Evolutionary conservation across 1,284 basidiomycete species (phyloP), one percentile per base, ranked within the genome.

Genomic region (Wallemia mellicola): DNA sequence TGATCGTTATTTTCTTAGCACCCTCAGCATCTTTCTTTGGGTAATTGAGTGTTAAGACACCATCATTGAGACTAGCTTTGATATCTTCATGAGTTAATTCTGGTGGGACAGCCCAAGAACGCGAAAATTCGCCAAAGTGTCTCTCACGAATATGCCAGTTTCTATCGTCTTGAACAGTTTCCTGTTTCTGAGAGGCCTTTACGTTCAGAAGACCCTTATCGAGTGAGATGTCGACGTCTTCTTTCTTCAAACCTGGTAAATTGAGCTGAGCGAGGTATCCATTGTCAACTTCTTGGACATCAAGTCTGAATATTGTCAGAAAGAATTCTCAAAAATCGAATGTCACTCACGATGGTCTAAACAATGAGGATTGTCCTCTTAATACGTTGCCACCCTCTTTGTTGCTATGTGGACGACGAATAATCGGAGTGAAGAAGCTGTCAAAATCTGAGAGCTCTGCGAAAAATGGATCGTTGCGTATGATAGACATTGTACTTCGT

Each of bases 211-310:
- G 65, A 27, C 69, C 66, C 57, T 71, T 68, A 57, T 71, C 68
- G 2, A 74, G 61, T 25, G 72, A 67, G 60, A 75, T 69, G 28
- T 67, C 59, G 24, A 75, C 64, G 59, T 71, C 66, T 28, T 74
- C 71, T 32, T 73, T 71, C 27, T 66, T 68, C 38, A 74, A 56
- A 2, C 74, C 74, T 0, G 75, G 74, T 2, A 76, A 65, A 64
- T 76, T 73, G 62, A 75, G 70, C 0, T 69, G 66, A 17, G 71
- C 71, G 2, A 68, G 32, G 28, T 48, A 32, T 2, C 54, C 63
- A 59, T 73, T 72, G 28, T 64, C 58, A 17, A 71, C 67, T 5
- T 64, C 60, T 59, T 71, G 65, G 61, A 73, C 72, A 59, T 62
- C 30, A 55, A 64, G 24, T n/a, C n/a, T n/a, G n/a, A n/a, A n/a